Evolutionary conservation across 2,329 filamentous ascomycete species (phyloP).

Genomic region (Neoscytalidium dimidiatum): DNA sequence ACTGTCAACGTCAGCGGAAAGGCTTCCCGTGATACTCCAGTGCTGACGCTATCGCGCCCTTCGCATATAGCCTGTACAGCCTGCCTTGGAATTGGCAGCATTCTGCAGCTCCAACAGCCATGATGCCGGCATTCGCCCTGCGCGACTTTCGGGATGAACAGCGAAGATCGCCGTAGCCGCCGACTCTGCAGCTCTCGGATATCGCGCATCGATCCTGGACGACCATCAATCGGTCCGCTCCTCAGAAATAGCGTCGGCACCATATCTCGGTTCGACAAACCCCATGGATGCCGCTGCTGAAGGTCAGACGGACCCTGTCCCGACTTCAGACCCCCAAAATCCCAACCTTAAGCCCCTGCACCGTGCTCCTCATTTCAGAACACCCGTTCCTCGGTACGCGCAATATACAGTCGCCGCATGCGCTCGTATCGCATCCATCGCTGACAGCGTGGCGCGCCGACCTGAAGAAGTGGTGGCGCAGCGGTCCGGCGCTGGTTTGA

Average conservation of each 20-base stretch:
- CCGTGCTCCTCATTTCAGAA: background rate
- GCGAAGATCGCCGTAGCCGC: slow-evolving; percentile 5
- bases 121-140: background rate
- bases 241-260: slow-evolving; percentile 3
- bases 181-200: background rate
- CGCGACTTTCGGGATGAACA: background rate
- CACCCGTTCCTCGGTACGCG: background rate
- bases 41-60: background rate
- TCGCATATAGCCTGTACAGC: background rate
- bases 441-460: background rate
- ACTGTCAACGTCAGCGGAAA: background rate
- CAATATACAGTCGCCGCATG: background rate
- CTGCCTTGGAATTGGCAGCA: background rate
- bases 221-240: slow-evolving; percentile 10
- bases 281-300: background rate
- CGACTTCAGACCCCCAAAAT: background rate
- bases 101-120: background rate
- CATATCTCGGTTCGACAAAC: background rate
- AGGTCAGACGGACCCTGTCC: background rate
- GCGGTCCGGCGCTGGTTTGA: background rate
- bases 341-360: background rate
- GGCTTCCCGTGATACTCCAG: background rate
- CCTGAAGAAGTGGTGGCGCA: background rate
- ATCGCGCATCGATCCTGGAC: background rate
- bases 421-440: background rate